Evolutionary conservation across 495 filamentous ascomycete genomes (phyloP).

Genomic region (Penicillium herquei): DNA sequence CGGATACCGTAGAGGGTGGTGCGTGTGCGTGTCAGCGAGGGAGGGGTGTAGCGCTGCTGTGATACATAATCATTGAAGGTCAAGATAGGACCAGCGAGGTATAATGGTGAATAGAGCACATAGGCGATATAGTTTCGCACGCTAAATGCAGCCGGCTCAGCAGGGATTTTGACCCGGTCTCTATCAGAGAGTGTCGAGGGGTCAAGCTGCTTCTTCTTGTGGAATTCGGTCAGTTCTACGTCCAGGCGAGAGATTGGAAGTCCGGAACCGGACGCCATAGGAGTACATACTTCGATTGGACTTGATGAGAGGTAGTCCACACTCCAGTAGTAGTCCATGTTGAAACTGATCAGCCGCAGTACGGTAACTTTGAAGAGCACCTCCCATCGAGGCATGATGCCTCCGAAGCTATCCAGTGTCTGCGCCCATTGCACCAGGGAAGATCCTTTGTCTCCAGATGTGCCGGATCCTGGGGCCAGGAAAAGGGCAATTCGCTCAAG

Average conservation of each 20-base stretch:
- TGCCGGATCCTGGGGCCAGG: constrained; percentile 36
- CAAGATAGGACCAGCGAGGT: constrained; percentile 87
- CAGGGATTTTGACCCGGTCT: constrained; percentile 77
- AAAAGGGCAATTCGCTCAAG: constrained; percentile 59
- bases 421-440: constrained; percentile 55
- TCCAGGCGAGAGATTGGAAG: constrained; percentile 3
- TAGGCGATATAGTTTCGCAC: constrained; percentile 88
- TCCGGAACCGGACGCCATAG: background rate
- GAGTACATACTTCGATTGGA: constrained; percentile 74
- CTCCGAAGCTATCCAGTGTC: constrained; percentile 73
- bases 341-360: constrained; percentile 90
- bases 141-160: constrained; percentile 63
- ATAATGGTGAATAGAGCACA: constrained; percentile 86
- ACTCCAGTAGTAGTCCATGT: constrained; percentile 96
- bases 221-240: constrained; percentile 52
- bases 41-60: constrained; percentile 70
- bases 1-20: constrained; percentile 79
- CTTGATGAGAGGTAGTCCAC: constrained; percentile 61
- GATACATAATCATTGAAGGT: constrained; percentile 99
- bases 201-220: constrained; percentile 98
- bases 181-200: constrained; percentile 78
- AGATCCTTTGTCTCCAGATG: constrained; percentile 29
- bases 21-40: constrained; percentile 62
- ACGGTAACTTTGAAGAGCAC: constrained; percentile 97
- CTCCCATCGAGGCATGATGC: constrained; percentile 85